Base-by-base conservation (phyloP, 2,329 filamentous ascomycete genomes). In the Hypocreales sp. region DNA sequence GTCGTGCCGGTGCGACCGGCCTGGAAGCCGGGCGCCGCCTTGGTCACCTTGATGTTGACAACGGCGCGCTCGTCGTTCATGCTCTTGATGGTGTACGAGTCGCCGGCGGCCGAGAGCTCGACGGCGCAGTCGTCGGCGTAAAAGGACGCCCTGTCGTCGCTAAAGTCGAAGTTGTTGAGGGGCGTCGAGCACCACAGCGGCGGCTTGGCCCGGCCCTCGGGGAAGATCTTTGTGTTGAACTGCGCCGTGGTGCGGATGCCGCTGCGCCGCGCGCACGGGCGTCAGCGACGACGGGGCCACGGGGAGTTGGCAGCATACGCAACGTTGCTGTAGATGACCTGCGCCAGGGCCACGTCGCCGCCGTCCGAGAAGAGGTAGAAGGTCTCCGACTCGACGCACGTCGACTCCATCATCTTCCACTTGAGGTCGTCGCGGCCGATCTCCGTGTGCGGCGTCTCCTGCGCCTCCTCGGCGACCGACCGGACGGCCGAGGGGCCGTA, bases 301-400 rank as follows among this genome's bases (percentile, higher is more conserved):
- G 10, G 6, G 6, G 8, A 27, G 5, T 8, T 22, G 33, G 22
- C 28, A 26, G 26, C 8, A 16, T 74, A 94, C 86, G 72, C 79
- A 51, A 98, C 80, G 57, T 93, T 94, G 63, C 81, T 95, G 65
- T 95, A 93, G 52, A 98, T 93, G 56, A 95, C 68, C 64, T 98
- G 90, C 34, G 72, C 72, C 54, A 93, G 70, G 28, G 68, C 81
- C 37, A 86, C 54, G 36, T 76, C 66, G 27, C 90, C 90, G 33
- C 62, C 72, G 35, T 93, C 80, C 30, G 78, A 64, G 55, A 76
- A 76, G 46, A 94, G 58, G 60, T 98, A 98, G 60, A 94, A 98
- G 36, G 70, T 84, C 61, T 94, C 79, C 17, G 83, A 94, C 65
- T 98, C 90, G 41, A 95, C 90, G 46, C 70, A 79, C 37, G 90